Evolutionary conservation across 2,329 filamentous ascomycete species (phyloP), one percentile per base, ranked within the genome.

Genomic region (Beauveria rudraprayagi): DNA sequence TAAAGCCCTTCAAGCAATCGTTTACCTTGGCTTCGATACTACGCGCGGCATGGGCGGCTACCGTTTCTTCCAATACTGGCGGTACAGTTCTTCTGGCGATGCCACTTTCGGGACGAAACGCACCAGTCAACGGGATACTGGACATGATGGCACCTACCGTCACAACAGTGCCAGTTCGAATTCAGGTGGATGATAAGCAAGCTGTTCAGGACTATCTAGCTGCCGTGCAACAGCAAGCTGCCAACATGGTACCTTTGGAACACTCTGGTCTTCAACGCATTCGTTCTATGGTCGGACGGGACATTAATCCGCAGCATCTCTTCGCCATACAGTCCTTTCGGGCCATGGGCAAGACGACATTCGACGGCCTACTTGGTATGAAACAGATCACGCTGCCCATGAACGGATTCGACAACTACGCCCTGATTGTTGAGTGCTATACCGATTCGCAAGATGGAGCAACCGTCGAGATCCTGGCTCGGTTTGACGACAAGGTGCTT

Each of bases 11-110:
- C 5, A 57, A 40, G 7, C 26, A 17, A 3, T 47, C 5, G 2
- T 48, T 63, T 30, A 65, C 63, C 6, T 34, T 37, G 46, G 61
- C 64, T 5, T 58, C 63, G 1, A 56, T 66, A 11, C 28, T 67
- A 1, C 64, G 67, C 7, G 65, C 66, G 11, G 67, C 67, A 10
- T 69, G 67, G 67, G 60, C 66, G 14, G 51, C 78, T 5, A 68
- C 75, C 3, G 68, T 76, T 2, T 70, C 71, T 0, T 63, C 73
- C 3, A 75, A 77, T 59, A 69, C 75, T 63, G 70, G n/a, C 61
- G 70, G 24, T 56, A 62, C 14, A 75, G 78, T 56, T 60, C 69
- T 3, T 22, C 67, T 17, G 69, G 67, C 30, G 69, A 67, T 7
- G 57, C 63, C 1, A 63, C 56, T 69, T 0, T 66, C 65, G 0